Conservation (phyloP, 305 asterid species). For the Ilex paraguariensis region DNA sequence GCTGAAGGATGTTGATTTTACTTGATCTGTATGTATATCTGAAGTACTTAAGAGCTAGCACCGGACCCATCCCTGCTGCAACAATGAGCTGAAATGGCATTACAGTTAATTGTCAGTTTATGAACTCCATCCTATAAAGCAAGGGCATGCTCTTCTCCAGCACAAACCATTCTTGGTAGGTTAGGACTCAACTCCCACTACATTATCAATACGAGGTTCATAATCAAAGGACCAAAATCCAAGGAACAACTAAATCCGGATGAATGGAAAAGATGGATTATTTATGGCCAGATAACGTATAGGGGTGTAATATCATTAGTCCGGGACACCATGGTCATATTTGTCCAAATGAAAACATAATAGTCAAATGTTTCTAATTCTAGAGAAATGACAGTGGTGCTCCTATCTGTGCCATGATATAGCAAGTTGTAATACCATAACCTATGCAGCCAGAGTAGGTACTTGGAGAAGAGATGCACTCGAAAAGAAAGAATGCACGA, state of each 20-base stretch:
- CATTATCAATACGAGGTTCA: no score
- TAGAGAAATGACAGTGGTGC: not conserved
- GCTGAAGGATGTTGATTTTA: slow-evolving; percentile 94
- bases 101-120: slow-evolving; percentile 14
- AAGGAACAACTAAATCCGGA: no score
- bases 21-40: slow-evolving; percentile 85
- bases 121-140: not conserved
- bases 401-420: not conserved
- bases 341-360: not conserved
- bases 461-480: not conserved
- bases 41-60: slow-evolving; percentile 84
- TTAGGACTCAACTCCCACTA: no score
- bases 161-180: no score
- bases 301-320: not conserved
- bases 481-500: slow-evolving; percentile 5
- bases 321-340: not conserved
- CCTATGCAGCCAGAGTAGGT: not conserved
- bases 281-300: no score
- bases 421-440: not conserved
- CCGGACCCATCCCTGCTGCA: slow-evolving; percentile 90
- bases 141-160: no score
- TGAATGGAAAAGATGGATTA: no score
- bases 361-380: no score
- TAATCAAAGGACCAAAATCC: no score
- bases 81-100: slow-evolving; percentile 61